phyloP scores from a whole-genome alignment of 176 grass and related monocot species.

The Musa acuminata region DNA sequence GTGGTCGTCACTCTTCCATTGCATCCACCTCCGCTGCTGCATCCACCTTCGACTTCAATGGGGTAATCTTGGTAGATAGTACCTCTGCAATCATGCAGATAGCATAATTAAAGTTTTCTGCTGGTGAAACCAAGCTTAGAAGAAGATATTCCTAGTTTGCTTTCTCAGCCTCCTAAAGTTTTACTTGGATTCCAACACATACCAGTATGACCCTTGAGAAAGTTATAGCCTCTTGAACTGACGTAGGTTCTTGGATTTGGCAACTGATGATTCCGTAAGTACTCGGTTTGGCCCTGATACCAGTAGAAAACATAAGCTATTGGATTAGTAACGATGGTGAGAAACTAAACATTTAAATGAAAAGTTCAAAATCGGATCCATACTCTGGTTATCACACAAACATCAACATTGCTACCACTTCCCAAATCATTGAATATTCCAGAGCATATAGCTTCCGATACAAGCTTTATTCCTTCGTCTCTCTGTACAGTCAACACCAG shows the following conservation, averaged over 20 bases:
- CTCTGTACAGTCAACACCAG: slow-evolving; percentile 30
- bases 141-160: background rate
- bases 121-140: background rate
- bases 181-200: background rate
- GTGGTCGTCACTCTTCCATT: slow-evolving; percentile 1
- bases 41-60: background rate
- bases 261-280: slow-evolving; percentile 78
- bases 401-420: slow-evolving; percentile 91
- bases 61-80: slow-evolving; percentile 3
- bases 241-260: slow-evolving; percentile 73
- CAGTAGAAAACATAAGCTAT: background rate
- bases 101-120: background rate
- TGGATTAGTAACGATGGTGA: background rate
- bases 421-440: slow-evolving; percentile 97
- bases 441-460: slow-evolving; percentile 52
- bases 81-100: background rate
- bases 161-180: background rate
- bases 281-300: slow-evolving; percentile 62
- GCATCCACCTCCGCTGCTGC: background rate
- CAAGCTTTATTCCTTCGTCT: slow-evolving; percentile 77
- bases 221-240: slow-evolving; percentile 76
- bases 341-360: slow-evolving; percentile 1
- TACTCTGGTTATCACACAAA: slow-evolving; percentile 91
- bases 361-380: background rate
- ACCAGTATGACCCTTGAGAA: slow-evolving; percentile 77